Percentiles rank a stretch among this genome's conserved stretches.
Evolutionary conservation across 768 basidiomycete genomes (phyloP).

Genomic region (Xerocomus potaroensis): DNA sequence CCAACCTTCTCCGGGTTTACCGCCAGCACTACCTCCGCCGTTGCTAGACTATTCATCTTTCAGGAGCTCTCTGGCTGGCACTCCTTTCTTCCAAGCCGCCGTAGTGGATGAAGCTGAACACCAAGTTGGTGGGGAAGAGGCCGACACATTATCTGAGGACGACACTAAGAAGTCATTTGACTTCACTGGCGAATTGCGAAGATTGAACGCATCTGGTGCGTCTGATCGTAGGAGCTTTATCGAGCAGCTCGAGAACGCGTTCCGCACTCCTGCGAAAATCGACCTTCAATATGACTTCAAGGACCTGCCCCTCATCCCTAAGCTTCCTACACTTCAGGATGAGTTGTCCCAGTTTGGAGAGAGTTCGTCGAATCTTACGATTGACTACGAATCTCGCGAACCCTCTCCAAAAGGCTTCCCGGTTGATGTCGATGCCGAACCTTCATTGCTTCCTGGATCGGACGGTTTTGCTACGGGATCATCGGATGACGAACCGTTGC

Average conservation of each 20-base stretch:
- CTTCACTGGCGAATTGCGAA: conserved; percentile 74
- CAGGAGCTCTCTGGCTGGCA: conserved; percentile 17
- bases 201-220: conserved; percentile 63
- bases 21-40: conserved; percentile 41
- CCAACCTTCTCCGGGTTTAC: conserved; percentile 39
- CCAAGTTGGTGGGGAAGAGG: conserved; percentile 39
- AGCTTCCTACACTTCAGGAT: conserved; percentile 37
- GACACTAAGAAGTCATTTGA: conserved; percentile 81
- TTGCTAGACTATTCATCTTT: conserved; percentile 7
- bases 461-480: conserved; percentile 29
- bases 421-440: conserved; percentile 29
- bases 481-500: conserved; percentile 33
- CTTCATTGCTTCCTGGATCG: conserved; percentile 38
- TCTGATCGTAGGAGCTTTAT: conserved; percentile 74
- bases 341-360: conserved; percentile 25
- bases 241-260: conserved; percentile 76
- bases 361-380: conserved; percentile 17
- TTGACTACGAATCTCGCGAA: conserved; percentile 15
- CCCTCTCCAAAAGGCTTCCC: conserved; percentile 15
- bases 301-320: conserved; percentile 51
- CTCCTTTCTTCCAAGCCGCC: conserved; percentile 41
- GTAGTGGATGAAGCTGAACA: conserved; percentile 44
- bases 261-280: conserved; percentile 69
- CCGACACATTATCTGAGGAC: conserved; percentile 45
- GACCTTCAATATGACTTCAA: conserved; percentile 49